Evolutionary conservation across 805 yeast species (phyloP).

Genomic region (Cyberlindnera subsufficiens): DNA sequence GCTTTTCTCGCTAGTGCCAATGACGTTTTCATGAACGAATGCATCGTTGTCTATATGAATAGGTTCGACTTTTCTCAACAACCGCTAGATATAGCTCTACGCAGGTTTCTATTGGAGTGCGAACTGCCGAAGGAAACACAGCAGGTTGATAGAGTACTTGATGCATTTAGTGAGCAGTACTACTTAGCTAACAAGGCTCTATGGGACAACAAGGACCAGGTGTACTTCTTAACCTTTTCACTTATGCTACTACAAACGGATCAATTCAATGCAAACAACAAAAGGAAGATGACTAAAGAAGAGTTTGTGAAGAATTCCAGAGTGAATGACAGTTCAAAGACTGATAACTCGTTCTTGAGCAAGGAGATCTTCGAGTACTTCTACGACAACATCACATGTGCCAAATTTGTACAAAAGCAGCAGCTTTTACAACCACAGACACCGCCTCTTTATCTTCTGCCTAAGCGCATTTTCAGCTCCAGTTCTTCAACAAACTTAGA

Average conservation of each 20-base stretch:
- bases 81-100: conserved; percentile 61
- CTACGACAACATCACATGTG: conserved; percentile 59
- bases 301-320: conserved; percentile 51
- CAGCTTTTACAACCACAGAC: conserved; percentile 18
- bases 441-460: conserved; percentile 11
- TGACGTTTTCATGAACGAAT: conserved; percentile 21
- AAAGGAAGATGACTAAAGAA: conserved; percentile 56
- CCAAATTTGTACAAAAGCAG: conserved; percentile 48
- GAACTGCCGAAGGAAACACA: conserved; percentile 69
- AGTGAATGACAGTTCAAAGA: conserved; percentile 22
- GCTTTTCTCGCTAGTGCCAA: conserved; percentile 25
- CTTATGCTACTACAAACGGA: conserved; percentile 72
- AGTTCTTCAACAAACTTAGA: conserved; percentile 20
- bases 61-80: conserved; percentile 44
- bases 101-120: conserved; percentile 51
- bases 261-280: conserved; percentile 60
- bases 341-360: conserved; percentile 24
- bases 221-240: conserved; percentile 59
- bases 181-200: conserved; percentile 20
- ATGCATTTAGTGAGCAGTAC: conserved; percentile 50
- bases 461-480: conserved; percentile 21
- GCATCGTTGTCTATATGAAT: conserved; percentile 24
- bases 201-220: conserved; percentile 41
- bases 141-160: conserved; percentile 66
- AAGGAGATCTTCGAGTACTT: conserved; percentile 47